A percentile compares a stretch with the other conserved stretches of the same genome.
These are phyloP conservation scores for Eucalyptus coolabah DNA, from an alignment of 345 rosid genomes.

Conservation along the genomic window DNA sequence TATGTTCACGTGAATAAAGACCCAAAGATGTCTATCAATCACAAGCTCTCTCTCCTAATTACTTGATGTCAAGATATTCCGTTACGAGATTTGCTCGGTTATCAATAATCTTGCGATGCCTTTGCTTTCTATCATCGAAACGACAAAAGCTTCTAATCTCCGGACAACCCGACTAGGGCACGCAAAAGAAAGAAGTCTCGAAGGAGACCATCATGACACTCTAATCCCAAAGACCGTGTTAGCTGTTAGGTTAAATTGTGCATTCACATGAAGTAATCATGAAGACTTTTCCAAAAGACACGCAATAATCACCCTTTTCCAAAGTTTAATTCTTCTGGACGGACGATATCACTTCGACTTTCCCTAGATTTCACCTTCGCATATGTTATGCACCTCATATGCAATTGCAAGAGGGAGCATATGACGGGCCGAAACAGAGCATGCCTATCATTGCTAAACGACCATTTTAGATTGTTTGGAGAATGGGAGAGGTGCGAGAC, in stretches of 20 bases:
- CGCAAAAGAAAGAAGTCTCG: background rate
- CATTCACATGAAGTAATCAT: background rate
- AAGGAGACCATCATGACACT: background rate
- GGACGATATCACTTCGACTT: conserved; percentile 1
- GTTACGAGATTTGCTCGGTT: background rate
- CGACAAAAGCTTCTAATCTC: background rate
- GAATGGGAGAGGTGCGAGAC: background rate
- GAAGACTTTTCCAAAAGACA: background rate
- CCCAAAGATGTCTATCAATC: background rate
- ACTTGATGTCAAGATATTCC: background rate
- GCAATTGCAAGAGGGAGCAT: background rate
- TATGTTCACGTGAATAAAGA: too few species aligned
- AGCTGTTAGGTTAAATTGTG: background rate
- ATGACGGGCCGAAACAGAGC: background rate
- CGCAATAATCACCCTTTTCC: background rate
- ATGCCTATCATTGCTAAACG: background rate
- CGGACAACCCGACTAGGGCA: background rate
- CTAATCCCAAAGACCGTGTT: background rate
- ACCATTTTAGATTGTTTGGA: background rate
- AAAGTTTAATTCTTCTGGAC: background rate
- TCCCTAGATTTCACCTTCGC: background rate
- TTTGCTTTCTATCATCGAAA: background rate
- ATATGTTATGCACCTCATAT: background rate
- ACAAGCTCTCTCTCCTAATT: background rate
- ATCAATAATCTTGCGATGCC: background rate